These are phyloP conservation scores for Rosellinia necatrix DNA, from an alignment of 2,329 filamentous ascomycete species.

Conservation along the genomic window DNA sequence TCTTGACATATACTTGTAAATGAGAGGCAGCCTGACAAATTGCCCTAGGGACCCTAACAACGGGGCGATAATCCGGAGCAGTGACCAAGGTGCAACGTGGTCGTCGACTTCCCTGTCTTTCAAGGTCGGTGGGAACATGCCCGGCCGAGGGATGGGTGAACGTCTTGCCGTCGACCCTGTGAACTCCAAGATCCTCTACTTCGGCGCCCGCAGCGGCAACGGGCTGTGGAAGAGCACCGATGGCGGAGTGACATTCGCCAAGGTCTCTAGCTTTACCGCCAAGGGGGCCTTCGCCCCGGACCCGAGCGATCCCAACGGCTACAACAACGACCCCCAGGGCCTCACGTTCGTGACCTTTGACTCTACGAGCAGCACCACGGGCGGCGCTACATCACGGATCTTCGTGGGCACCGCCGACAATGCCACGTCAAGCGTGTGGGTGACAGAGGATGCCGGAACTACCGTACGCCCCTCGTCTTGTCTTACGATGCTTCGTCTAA, in stretches of 20 bases:
- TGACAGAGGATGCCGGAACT: constrained; percentile 56
- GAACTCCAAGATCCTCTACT: constrained; percentile 61
- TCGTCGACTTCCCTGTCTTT: constrained; percentile 54
- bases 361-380: constrained; percentile 50
- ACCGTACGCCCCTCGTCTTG: constrained; percentile 42
- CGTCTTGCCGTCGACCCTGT: constrained; percentile 62
- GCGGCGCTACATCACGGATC: constrained; percentile 58
- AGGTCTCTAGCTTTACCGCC: constrained; percentile 57
- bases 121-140: constrained; percentile 67
- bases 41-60: constrained; percentile 54
- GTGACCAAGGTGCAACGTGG: constrained; percentile 60
- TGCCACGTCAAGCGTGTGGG: constrained; percentile 56
- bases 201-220: constrained; percentile 62
- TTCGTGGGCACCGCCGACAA: constrained; percentile 62
- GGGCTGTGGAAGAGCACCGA: constrained; percentile 64
- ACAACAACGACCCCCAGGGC: constrained; percentile 53
- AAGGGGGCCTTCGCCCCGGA: constrained; percentile 54
- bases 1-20: neutral
- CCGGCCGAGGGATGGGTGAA: constrained; percentile 63
- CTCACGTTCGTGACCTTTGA: constrained; percentile 61
- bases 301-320: constrained; percentile 49
- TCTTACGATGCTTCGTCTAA: neutral
- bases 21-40: neutral
- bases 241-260: constrained; percentile 57
- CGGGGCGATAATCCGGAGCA: constrained; percentile 59